A percentile compares a stretch with the other conserved stretches of the same genome.
Evolutionary conservation across 768 basidiomycete genomes (phyloP).

Genomic region (Daedalea quercina): DNA sequence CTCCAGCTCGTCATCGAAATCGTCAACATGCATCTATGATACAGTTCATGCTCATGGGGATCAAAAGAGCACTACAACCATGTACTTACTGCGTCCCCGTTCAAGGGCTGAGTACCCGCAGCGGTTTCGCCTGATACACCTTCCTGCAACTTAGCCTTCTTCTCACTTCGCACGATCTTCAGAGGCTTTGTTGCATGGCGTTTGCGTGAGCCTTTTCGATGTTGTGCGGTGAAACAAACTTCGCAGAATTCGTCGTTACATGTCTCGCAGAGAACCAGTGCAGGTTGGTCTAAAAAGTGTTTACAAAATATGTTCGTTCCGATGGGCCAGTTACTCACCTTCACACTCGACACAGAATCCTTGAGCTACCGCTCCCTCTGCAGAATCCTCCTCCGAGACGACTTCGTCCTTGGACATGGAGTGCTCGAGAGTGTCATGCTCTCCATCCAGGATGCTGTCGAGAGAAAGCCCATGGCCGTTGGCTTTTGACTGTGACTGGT

Average conservation of each 20-base stretch:
- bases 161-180: conserved; percentile 7
- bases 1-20: conserved; percentile 32
- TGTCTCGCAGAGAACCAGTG: conserved; percentile 63
- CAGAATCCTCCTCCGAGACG: conserved; percentile 60
- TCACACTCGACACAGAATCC: conserved; percentile 84
- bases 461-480: conserved; percentile 38
- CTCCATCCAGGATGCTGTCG: conserved; percentile 59
- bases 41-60: too few species aligned
- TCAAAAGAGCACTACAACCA: too few species aligned
- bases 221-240: conserved; percentile 81
- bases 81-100: conserved; percentile 26
- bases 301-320: neutral
- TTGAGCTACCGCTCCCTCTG: conserved; percentile 37
- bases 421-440: conserved; percentile 59
- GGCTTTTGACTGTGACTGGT: neutral
- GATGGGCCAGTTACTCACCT: conserved; percentile 40
- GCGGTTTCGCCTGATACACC: neutral
- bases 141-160: conserved; percentile 13
- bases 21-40: conserved; percentile 32
- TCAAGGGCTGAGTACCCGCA: conserved; percentile 6
- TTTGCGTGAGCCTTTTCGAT: conserved; percentile 76
- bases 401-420: conserved; percentile 40
- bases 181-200: conserved; percentile 50
- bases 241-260: conserved; percentile 75
- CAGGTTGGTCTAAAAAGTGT: conserved; percentile 64